Percentiles rank a stretch among this genome's conserved stretches.
phyloP scores from a whole-genome alignment of 257 asterid genomes.

The Lavandula angustifolia region DNA sequence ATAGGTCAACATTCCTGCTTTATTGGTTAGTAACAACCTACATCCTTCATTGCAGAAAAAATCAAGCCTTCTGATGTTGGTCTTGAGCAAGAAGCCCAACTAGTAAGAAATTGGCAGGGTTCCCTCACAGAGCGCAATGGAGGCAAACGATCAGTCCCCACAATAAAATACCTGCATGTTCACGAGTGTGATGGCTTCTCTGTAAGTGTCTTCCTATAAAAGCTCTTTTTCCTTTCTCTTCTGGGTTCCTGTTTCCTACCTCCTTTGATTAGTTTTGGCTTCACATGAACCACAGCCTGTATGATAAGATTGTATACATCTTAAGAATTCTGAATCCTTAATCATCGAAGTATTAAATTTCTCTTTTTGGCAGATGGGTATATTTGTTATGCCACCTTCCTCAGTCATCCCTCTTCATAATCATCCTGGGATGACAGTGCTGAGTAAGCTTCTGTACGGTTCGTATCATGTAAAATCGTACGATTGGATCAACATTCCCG shows the following conservation, averaged over 20 bases:
- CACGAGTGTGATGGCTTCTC: constrained; percentile 90
- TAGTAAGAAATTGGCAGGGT: constrained; percentile 73
- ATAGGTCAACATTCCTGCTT: constrained; percentile 6
- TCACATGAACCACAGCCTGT: constrained; percentile 1
- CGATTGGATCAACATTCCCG: constrained; percentile 82
- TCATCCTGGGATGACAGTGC: constrained; percentile 99
- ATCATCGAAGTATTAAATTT: constrained; percentile 28
- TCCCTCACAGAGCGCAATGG: constrained; percentile 59
- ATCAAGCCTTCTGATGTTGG: constrained; percentile 99
- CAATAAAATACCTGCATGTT: constrained; percentile 81
- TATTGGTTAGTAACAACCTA: constrained; percentile 28
- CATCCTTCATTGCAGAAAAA: constrained; percentile 63
- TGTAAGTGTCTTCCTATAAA: constrained; percentile 50
- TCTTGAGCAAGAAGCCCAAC: constrained; percentile 94
- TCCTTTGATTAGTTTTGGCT: constrained; percentile 10
- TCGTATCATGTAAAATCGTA: constrained; percentile 79
- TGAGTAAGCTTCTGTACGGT: constrained; percentile 97
- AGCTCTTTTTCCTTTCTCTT: background rate
- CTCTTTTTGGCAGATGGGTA: constrained; percentile 76
- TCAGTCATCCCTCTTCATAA: constrained; percentile 96
- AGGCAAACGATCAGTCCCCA: constrained; percentile 45
- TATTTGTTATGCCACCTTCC: constrained; percentile 94
- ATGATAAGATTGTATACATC: constrained; percentile 11
- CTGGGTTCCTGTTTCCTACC: background rate
- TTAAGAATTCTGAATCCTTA: constrained; percentile 20